Evolutionary conservation across 352 stramenopile species (phyloP), one percentile per base, ranked within the genome.

Genomic region (Phytophthora chlamydospora): DNA sequence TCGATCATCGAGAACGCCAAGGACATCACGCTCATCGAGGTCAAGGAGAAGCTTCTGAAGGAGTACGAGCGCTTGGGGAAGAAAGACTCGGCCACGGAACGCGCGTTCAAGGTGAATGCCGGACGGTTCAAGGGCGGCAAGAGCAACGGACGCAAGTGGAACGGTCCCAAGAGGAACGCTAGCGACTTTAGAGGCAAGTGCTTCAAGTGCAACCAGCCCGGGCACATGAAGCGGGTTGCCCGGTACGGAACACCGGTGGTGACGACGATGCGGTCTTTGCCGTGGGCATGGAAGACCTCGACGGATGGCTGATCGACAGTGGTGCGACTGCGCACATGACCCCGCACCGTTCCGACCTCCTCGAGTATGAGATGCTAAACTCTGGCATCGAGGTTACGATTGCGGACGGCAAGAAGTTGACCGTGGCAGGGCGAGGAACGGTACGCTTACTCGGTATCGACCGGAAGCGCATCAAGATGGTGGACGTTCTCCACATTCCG

Each of bases 341-440:
- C 2, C 45, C 44, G 9, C 17, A 52, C 12, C 13, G 29, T 13
- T n/a, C 10, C 14, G 55, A 54, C 27, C 17, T 63, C 4, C 0
- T 38, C 13, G 24, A 54, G 31, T 47, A n/a, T 27, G 24, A 59
- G 24, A 33, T 4, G 8, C 35, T 49, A 12, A n/a, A 13, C 3
- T 19, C 39, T 4, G 34, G 27, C n/a, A 33, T 63, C 43, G 48
- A 64, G 11, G 54, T 73, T 17, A 64, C 50, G 5, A 73, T 73
- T 39, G 58, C 58, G 11, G 56, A 73, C 34, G 21, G 50, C 13
- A 55, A 52, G 35, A 63, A 58, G 13, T 12, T 62, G 6, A 8
- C 36, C 9, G 63, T 57, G 5, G 46, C 16, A 6, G 55, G 63
- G n/a, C n/a, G 16, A n/a, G 57, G 64, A 36, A 42, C 42, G 10